Evolutionary conservation across 192 early-diverging fungal genomes (phyloP).

Genomic region (Podila verticillata): DNA sequence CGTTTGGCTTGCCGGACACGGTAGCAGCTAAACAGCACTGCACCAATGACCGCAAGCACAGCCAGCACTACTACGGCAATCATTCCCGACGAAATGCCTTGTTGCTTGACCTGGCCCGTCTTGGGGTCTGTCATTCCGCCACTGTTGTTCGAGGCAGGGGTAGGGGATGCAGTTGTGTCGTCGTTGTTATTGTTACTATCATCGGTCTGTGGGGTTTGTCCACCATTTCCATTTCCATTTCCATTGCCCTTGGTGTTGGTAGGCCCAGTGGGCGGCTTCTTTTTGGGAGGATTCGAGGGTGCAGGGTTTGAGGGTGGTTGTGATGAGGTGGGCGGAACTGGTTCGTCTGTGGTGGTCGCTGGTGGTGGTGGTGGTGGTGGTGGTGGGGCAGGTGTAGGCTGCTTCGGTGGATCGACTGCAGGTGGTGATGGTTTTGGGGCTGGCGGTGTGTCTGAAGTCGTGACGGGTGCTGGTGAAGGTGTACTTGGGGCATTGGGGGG

Average conservation of each 20-base stretch:
- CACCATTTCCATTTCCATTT: background rate
- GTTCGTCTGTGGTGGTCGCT: background rate
- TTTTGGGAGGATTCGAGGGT: background rate
- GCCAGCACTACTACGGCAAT: slow-evolving; percentile 13
- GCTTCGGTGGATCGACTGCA: background rate
- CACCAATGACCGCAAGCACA: background rate
- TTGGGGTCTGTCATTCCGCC: background rate
- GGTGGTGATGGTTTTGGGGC: slow-evolving; percentile 2
- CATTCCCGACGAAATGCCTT: slow-evolving; percentile 4
- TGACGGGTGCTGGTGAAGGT: background rate
- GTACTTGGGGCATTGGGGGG: background rate
- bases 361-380: background rate
- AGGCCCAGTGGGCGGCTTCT: background rate
- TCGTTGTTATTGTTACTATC: no score
- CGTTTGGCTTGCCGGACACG: slow-evolving; percentile 8
- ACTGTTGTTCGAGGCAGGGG: background rate
- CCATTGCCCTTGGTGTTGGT: background rate
- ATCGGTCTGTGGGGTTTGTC: no score
- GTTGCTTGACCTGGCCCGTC: background rate
- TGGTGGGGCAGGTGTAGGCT: background rate
- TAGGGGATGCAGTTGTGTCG: no score
- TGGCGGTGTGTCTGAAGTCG: background rate
- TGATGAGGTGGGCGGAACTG: background rate
- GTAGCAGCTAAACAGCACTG: slow-evolving; percentile 18
- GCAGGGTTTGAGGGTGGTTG: background rate